phyloP scores from a whole-genome alignment of 2,329 filamentous ascomycete species.

The Aspergillus awamori region DNA sequence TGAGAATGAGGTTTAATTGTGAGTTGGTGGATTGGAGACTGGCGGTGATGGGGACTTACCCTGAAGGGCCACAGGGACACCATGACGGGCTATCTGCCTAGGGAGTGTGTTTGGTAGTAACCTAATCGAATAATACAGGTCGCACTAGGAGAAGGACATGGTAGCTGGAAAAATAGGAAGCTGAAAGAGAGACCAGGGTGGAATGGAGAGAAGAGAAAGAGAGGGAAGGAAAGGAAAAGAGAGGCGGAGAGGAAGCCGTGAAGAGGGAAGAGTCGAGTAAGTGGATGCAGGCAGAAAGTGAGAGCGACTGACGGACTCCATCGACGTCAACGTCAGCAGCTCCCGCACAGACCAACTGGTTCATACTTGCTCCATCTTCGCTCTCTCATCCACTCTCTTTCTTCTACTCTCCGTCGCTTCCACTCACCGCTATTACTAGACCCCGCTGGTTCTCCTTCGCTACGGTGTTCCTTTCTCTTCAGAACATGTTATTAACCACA shows the following conservation, averaged over 20 bases:
- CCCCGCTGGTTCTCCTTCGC: neutral
- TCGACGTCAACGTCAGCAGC: constrained; percentile 10
- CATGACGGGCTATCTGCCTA: constrained; percentile 53
- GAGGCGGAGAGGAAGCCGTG: constrained; percentile 3
- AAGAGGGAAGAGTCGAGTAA: neutral
- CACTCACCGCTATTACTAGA: neutral
- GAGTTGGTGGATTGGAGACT: neutral
- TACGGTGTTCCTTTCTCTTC: too few relatives aligned
- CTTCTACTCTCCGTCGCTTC: neutral
- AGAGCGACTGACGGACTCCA: neutral
- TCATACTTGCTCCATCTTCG: neutral
- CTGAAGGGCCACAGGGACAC: constrained; percentile 86
- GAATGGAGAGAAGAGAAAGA: constrained; percentile 7
- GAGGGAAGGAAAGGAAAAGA: constrained; percentile 7
- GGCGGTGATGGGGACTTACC: constrained; percentile 51
- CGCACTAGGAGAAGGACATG: constrained; percentile 1
- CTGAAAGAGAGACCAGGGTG: neutral
- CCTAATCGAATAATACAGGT: neutral
- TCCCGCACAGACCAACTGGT: constrained; percentile 11
- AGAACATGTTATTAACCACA: too few relatives aligned
- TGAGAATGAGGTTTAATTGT: constrained; percentile 40
- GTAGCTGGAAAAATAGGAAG: neutral
- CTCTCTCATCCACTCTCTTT: neutral
- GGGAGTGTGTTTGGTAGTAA: neutral
- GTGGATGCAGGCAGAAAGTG: constrained; percentile 5